Percentiles rank a stretch among this genome's conserved stretches.
Evolutionary conservation across 208 protist genomes (phyloP).

Genomic region (Wallacemonas sp.): DNA sequence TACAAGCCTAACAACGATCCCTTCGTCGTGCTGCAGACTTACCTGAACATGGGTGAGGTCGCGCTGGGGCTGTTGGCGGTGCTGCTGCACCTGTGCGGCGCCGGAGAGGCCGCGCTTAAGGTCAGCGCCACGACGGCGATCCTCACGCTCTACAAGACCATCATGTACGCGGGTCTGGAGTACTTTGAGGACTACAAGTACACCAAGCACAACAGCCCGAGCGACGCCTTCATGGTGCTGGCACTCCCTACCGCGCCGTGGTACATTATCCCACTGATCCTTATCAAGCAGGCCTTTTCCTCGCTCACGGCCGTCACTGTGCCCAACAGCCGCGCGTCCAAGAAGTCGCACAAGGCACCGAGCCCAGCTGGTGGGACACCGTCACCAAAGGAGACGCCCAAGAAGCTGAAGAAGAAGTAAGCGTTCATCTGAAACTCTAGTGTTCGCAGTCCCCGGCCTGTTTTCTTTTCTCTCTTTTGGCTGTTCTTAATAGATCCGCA

Average conservation of each 20-base stretch:
- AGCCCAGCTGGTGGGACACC: background rate
- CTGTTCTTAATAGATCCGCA: background rate
- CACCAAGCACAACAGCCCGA: constrained; percentile 60
- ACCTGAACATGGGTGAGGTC: constrained; percentile 76
- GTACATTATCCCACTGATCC: constrained; percentile 54
- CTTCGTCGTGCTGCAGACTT: constrained; percentile 85
- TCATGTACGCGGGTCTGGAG: constrained; percentile 75
- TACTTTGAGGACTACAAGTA: constrained; percentile 58
- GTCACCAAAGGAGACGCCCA: background rate
- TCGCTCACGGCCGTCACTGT: constrained; percentile 13
- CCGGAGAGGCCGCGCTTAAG: constrained; percentile 10
- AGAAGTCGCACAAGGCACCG: background rate
- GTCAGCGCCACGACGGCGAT: constrained; percentile 6
- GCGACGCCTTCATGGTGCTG: constrained; percentile 57
- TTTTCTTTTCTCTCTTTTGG: background rate
- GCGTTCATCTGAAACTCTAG: background rate
- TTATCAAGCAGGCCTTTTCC: constrained; percentile 46
- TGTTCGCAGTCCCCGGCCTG: background rate
- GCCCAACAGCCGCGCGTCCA: constrained; percentile 2
- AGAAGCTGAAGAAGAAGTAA: constrained; percentile 12
- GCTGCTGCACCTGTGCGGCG: constrained; percentile 22
- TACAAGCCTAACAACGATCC: constrained; percentile 81
- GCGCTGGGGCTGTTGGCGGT: constrained; percentile 48
- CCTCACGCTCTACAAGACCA: constrained; percentile 76
- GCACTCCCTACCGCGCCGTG: constrained; percentile 63